Conservation (phyloP, 306 rosid genomes). For the Castanospermum australe region DNA sequence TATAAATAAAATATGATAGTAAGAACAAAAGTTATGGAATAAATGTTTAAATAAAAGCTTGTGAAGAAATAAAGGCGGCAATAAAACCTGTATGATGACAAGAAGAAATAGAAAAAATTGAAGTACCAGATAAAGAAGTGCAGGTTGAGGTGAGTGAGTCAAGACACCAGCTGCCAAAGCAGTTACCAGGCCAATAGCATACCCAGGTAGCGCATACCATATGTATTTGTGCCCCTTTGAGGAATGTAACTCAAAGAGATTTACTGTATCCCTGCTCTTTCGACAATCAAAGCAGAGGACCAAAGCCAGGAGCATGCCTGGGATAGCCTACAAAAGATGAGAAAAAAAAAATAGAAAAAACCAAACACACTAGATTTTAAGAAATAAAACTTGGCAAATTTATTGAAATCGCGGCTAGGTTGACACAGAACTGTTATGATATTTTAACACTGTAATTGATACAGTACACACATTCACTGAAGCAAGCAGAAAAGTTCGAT, state of each 20-base stretch:
- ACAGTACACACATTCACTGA: neutral
- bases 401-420: neutral
- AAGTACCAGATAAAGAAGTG: constrained; percentile 91
- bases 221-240: constrained; percentile 95
- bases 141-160: constrained; percentile 96
- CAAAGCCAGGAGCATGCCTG: constrained; percentile 92
- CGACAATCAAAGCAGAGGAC: constrained; percentile 93
- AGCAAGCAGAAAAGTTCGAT: neutral
- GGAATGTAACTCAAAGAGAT: constrained; percentile 67
- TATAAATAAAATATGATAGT: neutral
- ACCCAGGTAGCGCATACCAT: constrained; percentile 98
- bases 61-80: neutral
- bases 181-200: constrained; percentile 81
- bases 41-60: neutral
- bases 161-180: constrained; percentile 95
- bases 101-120: neutral
- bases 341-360: neutral
- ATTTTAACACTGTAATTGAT: neutral
- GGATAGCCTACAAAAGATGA: constrained; percentile 73
- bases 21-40: neutral
- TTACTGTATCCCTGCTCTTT: constrained; percentile 69
- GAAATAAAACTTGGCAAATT: neutral
- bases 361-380: neutral
- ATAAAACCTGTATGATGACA: neutral
- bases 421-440: neutral